phyloP scores from a whole-genome alignment of 2,329 filamentous ascomycete species.

The Falciphora oryzae region DNA sequence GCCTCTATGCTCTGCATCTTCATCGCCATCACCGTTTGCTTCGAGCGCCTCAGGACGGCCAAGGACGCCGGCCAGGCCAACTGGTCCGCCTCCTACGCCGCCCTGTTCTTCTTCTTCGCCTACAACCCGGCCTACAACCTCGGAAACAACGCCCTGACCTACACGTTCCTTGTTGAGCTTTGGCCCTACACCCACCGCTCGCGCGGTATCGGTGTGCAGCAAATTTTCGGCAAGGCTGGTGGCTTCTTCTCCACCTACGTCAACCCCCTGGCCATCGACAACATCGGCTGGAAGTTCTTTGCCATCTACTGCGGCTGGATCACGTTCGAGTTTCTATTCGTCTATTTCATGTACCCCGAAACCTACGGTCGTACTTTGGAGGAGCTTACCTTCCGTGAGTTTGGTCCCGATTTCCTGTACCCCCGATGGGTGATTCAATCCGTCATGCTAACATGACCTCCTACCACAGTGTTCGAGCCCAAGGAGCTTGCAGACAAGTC shows the following conservation, averaged over 20 bases:
- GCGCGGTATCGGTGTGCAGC: conserved; percentile 37
- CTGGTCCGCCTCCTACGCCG: conserved; percentile 22
- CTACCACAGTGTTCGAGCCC: conserved; percentile 11
- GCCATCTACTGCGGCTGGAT: conserved; percentile 39
- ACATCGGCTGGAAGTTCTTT: conserved; percentile 36
- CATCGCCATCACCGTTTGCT: conserved; percentile 19
- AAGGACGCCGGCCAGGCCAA: conserved; percentile 14
- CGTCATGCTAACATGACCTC: neutral
- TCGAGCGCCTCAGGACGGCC: conserved; percentile 15
- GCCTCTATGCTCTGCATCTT: conserved; percentile 21
- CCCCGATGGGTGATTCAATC: neutral
- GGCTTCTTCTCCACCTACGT: conserved; percentile 31
- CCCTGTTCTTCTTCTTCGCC: conserved; percentile 22
- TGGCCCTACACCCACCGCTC: conserved; percentile 23
- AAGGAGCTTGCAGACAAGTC: conserved; percentile 11
- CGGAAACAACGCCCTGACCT: conserved; percentile 21
- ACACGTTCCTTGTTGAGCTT: conserved; percentile 23
- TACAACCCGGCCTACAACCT: conserved; percentile 23
- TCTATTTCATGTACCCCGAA: conserved; percentile 81
- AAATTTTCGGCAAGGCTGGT: conserved; percentile 34
- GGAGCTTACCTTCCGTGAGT: conserved; percentile 46
- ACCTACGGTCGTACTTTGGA: conserved; percentile 76
- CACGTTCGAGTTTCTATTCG: conserved; percentile 39
- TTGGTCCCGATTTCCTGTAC: neutral
- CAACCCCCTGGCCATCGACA: conserved; percentile 36